A percentile compares a stretch with the other conserved stretches of the same genome.
These are phyloP conservation scores for Oryza punctata DNA, from an alignment of 176 grass and related monocot genomes.

Conservation along the genomic window DNA sequence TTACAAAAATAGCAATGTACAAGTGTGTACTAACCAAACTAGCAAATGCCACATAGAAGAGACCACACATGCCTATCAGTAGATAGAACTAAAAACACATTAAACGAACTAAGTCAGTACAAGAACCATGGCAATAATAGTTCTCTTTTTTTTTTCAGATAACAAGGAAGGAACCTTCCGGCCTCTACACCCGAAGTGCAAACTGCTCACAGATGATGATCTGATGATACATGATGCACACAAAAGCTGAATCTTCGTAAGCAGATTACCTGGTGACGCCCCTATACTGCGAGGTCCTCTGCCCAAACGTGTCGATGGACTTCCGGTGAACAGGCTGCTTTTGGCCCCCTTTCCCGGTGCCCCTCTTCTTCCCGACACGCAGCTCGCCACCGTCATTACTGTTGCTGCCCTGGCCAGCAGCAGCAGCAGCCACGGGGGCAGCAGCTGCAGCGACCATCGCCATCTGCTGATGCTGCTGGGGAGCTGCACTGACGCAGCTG, in stretches of 20 bases:
- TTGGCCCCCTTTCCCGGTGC: slow-evolving; percentile 61
- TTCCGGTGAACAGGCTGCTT: slow-evolving; percentile 88
- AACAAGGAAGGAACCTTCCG: not conserved
- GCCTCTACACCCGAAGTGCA: not conserved
- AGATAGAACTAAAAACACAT: slow-evolving; percentile 6
- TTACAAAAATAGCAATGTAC: not conserved
- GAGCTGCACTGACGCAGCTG: slow-evolving; percentile 61
- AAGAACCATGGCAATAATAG: slow-evolving; percentile 11
- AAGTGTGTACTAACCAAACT: not conserved
- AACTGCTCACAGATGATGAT: not conserved
- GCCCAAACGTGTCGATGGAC: slow-evolving; percentile 97
- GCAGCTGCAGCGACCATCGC: slow-evolving; percentile 31
- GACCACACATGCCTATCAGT: not conserved
- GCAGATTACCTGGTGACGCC: slow-evolving; percentile 90
- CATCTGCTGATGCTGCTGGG: slow-evolving; percentile 46
- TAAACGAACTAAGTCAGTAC: not conserved
- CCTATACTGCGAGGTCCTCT: slow-evolving; percentile 93
- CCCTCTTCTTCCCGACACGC: slow-evolving; percentile 62
- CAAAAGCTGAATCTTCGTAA: not conserved
- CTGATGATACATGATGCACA: not conserved
- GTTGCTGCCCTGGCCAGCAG: slow-evolving; percentile 33
- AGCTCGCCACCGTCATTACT: slow-evolving; percentile 45
- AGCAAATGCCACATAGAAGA: slow-evolving; percentile 20
- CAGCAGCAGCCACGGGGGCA: slow-evolving; percentile 32
- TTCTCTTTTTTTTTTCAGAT: not conserved